Evolutionary conservation across 78 protist species (phyloP).

Genomic region (Dictyostelium purpureum): DNA sequence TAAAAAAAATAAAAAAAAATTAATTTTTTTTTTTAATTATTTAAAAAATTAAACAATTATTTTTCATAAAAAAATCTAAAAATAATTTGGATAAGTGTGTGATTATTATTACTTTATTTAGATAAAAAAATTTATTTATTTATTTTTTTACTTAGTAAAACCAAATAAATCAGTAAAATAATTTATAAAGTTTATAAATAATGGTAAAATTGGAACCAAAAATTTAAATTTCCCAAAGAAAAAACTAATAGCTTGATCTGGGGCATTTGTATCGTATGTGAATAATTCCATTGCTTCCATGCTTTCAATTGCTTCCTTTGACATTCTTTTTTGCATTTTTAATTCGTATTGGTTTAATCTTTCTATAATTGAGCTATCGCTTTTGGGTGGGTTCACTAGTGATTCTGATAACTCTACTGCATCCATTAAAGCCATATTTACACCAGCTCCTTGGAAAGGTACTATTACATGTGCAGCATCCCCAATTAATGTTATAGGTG

Average conservation of each 20-base stretch:
- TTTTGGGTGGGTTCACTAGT: not conserved
- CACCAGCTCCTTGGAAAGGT: constrained; percentile 48
- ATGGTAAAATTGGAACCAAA: not conserved
- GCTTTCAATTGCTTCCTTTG: not conserved
- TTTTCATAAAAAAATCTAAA: not conserved
- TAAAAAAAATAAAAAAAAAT: not conserved
- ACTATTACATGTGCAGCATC: constrained; percentile 52
- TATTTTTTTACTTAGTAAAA: not conserved
- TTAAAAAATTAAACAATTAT: not conserved
- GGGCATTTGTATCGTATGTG: not conserved
- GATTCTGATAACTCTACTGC: not conserved
- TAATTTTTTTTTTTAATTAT: not conserved
- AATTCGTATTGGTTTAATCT: no score
- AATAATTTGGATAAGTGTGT: not conserved
- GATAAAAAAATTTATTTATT: not conserved
- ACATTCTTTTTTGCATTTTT: not conserved
- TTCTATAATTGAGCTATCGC: not conserved
- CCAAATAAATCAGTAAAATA: not conserved
- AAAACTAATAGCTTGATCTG: no score
- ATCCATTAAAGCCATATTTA: constrained; percentile 36
- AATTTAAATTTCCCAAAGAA: not conserved
- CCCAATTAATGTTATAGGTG: not conserved
- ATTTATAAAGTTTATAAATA: not conserved
- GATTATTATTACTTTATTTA: not conserved
- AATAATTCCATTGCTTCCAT: not conserved